Evolutionary conservation across 2,329 filamentous ascomycete species (phyloP).

Genomic region (Paraphoma chrysanthemicola): DNA sequence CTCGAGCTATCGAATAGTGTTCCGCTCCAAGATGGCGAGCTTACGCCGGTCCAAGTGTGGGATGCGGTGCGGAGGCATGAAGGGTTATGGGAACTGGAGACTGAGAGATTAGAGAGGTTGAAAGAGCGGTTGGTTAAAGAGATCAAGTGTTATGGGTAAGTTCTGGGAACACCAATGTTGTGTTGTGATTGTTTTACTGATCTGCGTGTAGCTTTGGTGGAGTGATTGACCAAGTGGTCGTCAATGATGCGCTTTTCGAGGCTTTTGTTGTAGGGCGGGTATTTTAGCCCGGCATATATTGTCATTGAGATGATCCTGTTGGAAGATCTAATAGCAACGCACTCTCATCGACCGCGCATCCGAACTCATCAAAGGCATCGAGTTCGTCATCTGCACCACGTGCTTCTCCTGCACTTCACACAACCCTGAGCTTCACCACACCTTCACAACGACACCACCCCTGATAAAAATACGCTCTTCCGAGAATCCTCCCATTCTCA

Average conservation of each 20-base stretch:
- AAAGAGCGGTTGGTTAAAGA: conserved; percentile 31
- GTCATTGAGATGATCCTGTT: no score
- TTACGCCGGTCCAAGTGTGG: conserved; percentile 50
- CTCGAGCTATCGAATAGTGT: conserved; percentile 24
- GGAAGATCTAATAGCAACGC: no score
- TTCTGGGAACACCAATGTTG: conserved; percentile 2
- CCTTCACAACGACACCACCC: no score
- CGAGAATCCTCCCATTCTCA: not conserved
- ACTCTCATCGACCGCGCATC: no score
- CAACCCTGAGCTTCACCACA: no score
- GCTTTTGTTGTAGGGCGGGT: conserved; percentile 21
- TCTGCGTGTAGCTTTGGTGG: conserved; percentile 24
- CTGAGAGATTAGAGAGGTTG: conserved; percentile 26
- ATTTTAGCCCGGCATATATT: conserved; percentile 4
- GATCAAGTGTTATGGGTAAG: conserved; percentile 43
- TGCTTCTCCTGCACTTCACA: no score
- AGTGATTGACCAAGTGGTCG: conserved; percentile 18
- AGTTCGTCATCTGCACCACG: no score
- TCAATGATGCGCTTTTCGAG: conserved; percentile 20
- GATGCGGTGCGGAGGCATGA: conserved; percentile 37
- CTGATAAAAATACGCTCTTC: not conserved
- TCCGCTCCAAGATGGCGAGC: conserved; percentile 28
- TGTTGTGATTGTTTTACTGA: not conserved
- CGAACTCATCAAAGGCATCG: no score
- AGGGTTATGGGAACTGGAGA: conserved; percentile 27